Base-by-base conservation (phyloP, 2,329 filamentous ascomycete species). In the Fusarium guadeloupense region DNA sequence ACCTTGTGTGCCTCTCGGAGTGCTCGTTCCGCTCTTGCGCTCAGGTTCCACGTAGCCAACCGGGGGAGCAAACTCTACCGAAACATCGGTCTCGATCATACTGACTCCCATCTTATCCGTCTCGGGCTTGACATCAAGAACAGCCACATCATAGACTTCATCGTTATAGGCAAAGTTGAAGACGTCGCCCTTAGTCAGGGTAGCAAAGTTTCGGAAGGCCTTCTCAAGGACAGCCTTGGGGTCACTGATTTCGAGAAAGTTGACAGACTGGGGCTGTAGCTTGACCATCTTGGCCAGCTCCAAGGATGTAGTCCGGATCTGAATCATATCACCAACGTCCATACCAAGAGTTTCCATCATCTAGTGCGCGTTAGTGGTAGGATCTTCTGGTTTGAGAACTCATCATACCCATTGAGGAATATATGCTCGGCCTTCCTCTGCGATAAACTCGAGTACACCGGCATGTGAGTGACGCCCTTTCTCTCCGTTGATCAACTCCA, bases 81-180 rank as follows among this genome's bases (percentile, higher is more conserved):
- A 92, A 12, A 99, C 85, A 79, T 99, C 95, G 0, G 95, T 99
- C 78, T 99, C 95, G 50, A 97, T 89, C 76, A 97, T 96, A 70
- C 93, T 93, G 49, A 99, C 93, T 55, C 90, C 89, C 82, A 92
- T 93, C 69, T 91, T 91, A 3, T 90, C 85, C 4, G 85, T 89
- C 64, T 91, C 87, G 2, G 95, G 95, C 77, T 97, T 97, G 33
- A 96, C 92, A 72, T 98, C 94, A 13, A 98, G 79, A 2, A 99
- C 95, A 4, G 92, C 93, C 73, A 99, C 92, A 62, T 95, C 90
- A 78, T 95, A 99, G 9, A 93, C 83, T 59, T 93, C 90, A 72
- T 98, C 93, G 75, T 99, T 99, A 80, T 99, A 99, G 68, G 89
- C 85, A 75, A 99, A 99, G 62, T 91, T 96, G 82, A 99, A 99